These are phyloP conservation scores for Aspergillus niger DNA, from an alignment of 2,329 filamentous ascomycete species.

Conservation along the genomic window DNA sequence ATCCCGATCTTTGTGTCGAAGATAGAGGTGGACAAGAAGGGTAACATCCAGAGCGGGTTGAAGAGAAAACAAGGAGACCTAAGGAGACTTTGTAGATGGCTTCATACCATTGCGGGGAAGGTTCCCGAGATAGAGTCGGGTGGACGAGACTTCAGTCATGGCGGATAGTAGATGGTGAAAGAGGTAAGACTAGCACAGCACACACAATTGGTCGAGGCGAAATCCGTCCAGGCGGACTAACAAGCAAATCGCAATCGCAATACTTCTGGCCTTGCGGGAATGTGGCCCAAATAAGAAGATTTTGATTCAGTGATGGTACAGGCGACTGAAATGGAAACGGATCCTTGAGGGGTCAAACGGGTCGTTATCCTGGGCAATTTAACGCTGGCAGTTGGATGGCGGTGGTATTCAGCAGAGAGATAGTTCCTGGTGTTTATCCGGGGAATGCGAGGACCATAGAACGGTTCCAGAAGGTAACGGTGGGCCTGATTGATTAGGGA, in stretches of 20 bases:
- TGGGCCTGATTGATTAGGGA: background rate
- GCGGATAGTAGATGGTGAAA: conserved; percentile 15
- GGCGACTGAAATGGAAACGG: background rate
- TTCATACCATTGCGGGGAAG: conserved; percentile 89
- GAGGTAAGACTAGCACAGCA: background rate
- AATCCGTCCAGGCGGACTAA: conserved; percentile 2
- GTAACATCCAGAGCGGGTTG: conserved; percentile 25
- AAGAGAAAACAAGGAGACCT: conserved; percentile 19
- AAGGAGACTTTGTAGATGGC: conserved; percentile 35
- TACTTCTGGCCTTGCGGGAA: background rate
- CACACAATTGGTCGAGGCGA: conserved; percentile 8
- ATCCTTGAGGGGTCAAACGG: conserved; percentile 6
- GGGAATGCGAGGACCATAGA: conserved; percentile 7
- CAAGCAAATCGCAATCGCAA: conserved; percentile 4
- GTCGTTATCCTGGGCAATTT: conserved; percentile 8
- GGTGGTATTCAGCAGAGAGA: background rate
- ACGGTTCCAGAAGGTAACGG: conserved; percentile 12
- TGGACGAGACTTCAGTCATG: conserved; percentile 89
- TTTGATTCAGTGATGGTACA: conserved; percentile 6
- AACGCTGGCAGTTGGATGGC: background rate
- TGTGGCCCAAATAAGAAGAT: background rate
- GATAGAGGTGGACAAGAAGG: conserved; percentile 12
- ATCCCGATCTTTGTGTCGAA: conserved; percentile 16
- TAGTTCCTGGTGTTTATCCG: conserved; percentile 12
- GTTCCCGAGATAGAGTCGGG: conserved; percentile 95